These are phyloP conservation scores for Pythium insidiosum DNA, from an alignment of 352 stramenopile genomes.

Conservation along the genomic window DNA sequence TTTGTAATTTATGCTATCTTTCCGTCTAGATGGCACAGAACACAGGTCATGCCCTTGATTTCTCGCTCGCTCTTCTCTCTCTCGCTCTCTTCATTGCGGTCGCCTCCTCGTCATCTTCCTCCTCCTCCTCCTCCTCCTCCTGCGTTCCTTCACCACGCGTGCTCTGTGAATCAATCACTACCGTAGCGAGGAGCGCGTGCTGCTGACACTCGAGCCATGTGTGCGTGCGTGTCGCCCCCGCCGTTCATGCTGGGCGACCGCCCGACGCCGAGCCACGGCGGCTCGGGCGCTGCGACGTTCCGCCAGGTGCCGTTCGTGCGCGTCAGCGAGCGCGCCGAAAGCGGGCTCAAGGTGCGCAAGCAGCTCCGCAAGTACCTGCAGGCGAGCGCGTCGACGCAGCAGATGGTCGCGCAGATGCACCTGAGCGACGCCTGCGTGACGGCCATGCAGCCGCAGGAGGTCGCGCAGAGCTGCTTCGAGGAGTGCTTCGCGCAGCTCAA, in stretches of 20 bases:
- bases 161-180: not conserved
- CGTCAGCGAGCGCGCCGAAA: constrained; percentile 71
- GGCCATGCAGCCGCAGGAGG: constrained; percentile 71
- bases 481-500: constrained; percentile 73
- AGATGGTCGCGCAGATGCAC: constrained; percentile 74
- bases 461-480: constrained; percentile 72
- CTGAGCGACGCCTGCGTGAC: constrained; percentile 69
- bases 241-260: constrained; percentile 80
- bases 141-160: not conserved
- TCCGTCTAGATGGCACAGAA: not conserved
- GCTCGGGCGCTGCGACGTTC: constrained; percentile 47
- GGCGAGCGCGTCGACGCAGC: constrained; percentile 61
- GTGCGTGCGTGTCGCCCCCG: constrained; percentile 31
- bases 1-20: not conserved
- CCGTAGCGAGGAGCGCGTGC: too few relatives aligned
- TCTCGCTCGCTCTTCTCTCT: too few relatives aligned
- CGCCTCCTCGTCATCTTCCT: too few relatives aligned
- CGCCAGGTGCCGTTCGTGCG: constrained; percentile 79
- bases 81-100: too few relatives aligned
- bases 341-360: constrained; percentile 73
- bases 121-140: not conserved
- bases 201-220: constrained; percentile 20
- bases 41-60: not conserved
- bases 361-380: constrained; percentile 82
- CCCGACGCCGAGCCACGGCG: constrained; percentile 41